Conservation (phyloP, 352 stramenopile species). For the Globisporangium sylvaticum region DNA sequence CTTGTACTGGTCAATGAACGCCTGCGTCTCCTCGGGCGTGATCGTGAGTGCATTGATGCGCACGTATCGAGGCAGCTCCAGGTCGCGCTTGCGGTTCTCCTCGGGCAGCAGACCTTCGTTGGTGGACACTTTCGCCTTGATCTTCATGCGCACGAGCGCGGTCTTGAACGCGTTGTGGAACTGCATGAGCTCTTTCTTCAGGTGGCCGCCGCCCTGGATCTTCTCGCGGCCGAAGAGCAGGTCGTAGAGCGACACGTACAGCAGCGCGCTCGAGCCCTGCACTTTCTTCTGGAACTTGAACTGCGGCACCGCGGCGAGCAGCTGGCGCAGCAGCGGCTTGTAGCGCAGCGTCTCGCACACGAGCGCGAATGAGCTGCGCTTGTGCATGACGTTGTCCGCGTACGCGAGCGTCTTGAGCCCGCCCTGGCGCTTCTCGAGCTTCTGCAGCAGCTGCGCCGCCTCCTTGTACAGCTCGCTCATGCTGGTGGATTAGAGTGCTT, state of each 20-base stretch:
- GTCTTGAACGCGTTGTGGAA: slow-evolving; percentile 67
- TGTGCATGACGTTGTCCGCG: slow-evolving; percentile 74
- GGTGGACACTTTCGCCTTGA: slow-evolving; percentile 68
- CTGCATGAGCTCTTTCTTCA: slow-evolving; percentile 86
- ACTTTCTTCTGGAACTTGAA: slow-evolving; percentile 61
- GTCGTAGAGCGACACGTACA: slow-evolving; percentile 86
- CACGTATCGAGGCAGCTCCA: slow-evolving; percentile 86
- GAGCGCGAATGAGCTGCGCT: slow-evolving; percentile 85
- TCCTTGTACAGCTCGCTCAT: slow-evolving; percentile 88
- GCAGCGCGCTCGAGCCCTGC: slow-evolving; percentile 48
- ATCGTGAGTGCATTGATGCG: slow-evolving; percentile 91
- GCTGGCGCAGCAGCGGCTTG: slow-evolving; percentile 69
- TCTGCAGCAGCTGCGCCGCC: slow-evolving; percentile 67
- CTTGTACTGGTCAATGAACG: slow-evolving; percentile 45
- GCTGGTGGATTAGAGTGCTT: neutral
- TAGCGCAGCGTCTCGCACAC: slow-evolving; percentile 88
- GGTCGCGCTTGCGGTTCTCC: slow-evolving; percentile 70
- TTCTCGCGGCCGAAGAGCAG: slow-evolving; percentile 81
- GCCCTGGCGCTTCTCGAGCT: slow-evolving; percentile 70
- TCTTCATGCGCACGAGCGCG: slow-evolving; percentile 79
- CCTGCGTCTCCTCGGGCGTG: slow-evolving; percentile 33
- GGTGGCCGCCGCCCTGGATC: slow-evolving; percentile 82
- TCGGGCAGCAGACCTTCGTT: slow-evolving; percentile 78
- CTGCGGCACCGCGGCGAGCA: slow-evolving; percentile 67
- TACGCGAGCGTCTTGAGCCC: slow-evolving; percentile 87